A percentile compares a stretch with the other conserved stretches of the same genome.
These are phyloP conservation scores for Trichoderma brevicompactum DNA, from an alignment of 2,329 filamentous ascomycete species.

Conservation along the genomic window DNA sequence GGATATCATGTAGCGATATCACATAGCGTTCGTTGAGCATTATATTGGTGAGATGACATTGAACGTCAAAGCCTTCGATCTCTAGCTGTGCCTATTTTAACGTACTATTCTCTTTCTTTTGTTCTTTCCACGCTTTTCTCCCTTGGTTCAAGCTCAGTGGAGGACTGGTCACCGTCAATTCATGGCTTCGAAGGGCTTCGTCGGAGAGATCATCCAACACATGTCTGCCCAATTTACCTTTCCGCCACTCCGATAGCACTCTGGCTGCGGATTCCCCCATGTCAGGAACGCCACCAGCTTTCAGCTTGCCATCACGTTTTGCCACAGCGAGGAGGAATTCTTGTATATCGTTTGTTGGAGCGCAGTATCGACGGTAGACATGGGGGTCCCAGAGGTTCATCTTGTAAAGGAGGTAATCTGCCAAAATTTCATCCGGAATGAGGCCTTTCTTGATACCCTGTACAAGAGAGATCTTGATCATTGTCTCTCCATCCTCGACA, in stretches of 20 bases:
- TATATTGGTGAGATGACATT: not conserved
- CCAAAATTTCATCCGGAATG: constrained; percentile 75
- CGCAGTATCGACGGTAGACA: constrained; percentile 65
- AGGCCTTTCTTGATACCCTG: constrained; percentile 90
- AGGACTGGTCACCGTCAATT: constrained; percentile 52
- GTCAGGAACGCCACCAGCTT: constrained; percentile 72
- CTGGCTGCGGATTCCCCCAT: constrained; percentile 75
- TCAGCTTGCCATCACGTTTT: constrained; percentile 73
- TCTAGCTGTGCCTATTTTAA: not conserved
- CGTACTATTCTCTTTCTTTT: constrained; percentile 46
- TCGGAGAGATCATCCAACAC: constrained; percentile 76
- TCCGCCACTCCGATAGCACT: constrained; percentile 81
- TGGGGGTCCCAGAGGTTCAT: constrained; percentile 70
- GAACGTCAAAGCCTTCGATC: not conserved
- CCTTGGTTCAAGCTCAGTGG: constrained; percentile 69
- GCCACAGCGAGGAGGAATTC: constrained; percentile 74
- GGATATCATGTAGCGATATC: not conserved
- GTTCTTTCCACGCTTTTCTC: constrained; percentile 67
- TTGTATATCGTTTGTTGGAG: constrained; percentile 83
- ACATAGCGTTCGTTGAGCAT: not conserved
- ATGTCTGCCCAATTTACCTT: constrained; percentile 75
- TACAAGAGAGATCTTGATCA: constrained; percentile 93
- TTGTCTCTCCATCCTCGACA: constrained; percentile 79
- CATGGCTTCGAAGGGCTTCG: constrained; percentile 57
- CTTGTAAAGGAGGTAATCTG: constrained; percentile 87